Evolutionary conservation across 2,329 filamentous ascomycete species (phyloP), one percentile per base, ranked within the genome.

Genomic region (Domatiomyces catenatus): DNA sequence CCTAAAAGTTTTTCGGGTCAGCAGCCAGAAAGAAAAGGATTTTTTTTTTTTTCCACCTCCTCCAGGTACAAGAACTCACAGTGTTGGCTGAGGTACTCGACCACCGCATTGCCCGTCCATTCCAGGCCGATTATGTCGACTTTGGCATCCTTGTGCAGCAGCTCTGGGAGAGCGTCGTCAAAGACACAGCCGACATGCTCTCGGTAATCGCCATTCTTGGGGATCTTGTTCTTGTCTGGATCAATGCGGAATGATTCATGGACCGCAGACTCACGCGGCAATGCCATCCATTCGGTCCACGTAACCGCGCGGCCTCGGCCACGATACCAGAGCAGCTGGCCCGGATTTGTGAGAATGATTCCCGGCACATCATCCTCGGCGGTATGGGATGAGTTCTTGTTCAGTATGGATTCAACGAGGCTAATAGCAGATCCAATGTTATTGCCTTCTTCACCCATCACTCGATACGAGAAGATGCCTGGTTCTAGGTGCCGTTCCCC

Each of bases 261-360:
- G 8, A 81, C 79, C 2, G 80, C 74, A 46, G 78, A 84, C 51
- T 73, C 70, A 58, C 81, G 75, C 1, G 81, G 80, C 44, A 83
- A 67, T 1, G 71, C 72, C 6, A 70, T 62, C 71, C 82, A 84
- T 2, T 73, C 74, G 0, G 63, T 61, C 1, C 73, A 63, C 1
- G 77, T 84, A 54, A 94, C 70, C 0, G 79, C 72, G 47, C 75
- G 74, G 48, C 73, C 67, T 1, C 74, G 74, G 48, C 76, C 74
- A 42, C 84, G 78, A 64, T 84, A 86, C 81, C 86, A 95, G 59
- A 81, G 71, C 17, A 85, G 69, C 66, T 93, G 81, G 3, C 86
- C 86, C 3, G 79, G 72, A 62, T 94, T 95, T 45, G 86, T 77
- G 22, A 94, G 69, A 24, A 95, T 68, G 50, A 95, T 68, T 2